Base-by-base conservation (phyloP, 441 rosid genomes). In the Euphorbia schlechtendalii region DNA sequence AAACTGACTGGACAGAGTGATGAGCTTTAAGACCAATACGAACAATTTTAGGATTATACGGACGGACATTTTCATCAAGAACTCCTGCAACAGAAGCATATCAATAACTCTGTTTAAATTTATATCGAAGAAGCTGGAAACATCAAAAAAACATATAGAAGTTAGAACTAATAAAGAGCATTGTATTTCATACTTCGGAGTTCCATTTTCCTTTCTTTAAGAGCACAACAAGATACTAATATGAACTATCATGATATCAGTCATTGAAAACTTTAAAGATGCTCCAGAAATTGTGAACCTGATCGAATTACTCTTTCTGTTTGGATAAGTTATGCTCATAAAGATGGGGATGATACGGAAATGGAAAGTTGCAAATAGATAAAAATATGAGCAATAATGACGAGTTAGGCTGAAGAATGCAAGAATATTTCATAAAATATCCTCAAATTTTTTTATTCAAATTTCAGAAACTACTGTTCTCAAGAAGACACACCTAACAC, bases 11-110 rank as follows among this genome's bases (percentile, higher is more conserved):
- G 66, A 93, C 81, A 13, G 99, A 88, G 71, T 88, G 96, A 74
- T 93, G 96, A 63, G 96, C 82, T 78, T 93, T 90, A 64, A 93
- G 93, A 83, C 99, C 99, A 72, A 90, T 89, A 51, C 93, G 87
- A 46, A 93, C 99, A 76, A 93, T 77, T 76, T 93, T 90, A 40
- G 99, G 99, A 64, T 84, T 84, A 75, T 90, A 87, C 3, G 83
- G 64, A 56, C 45, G 87, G 40, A 80, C 81, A 61, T 87, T 86
- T 76, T 93, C 99, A 75, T 93, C 92, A 57, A 80, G 88, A 56
- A 93, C 77, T 71, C 96, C 98, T 93, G 82, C 71, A 59, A 58
- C 64, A 66, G 34, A 40, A 70, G 53, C 68, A 55, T 64, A 45
- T 59, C 43, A 53, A 57, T 53, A 53, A 58, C 56, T 27, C 45